These are phyloP conservation scores for Lojkania enalia DNA, from an alignment of 2,329 filamentous ascomycete genomes.

Conservation along the genomic window DNA sequence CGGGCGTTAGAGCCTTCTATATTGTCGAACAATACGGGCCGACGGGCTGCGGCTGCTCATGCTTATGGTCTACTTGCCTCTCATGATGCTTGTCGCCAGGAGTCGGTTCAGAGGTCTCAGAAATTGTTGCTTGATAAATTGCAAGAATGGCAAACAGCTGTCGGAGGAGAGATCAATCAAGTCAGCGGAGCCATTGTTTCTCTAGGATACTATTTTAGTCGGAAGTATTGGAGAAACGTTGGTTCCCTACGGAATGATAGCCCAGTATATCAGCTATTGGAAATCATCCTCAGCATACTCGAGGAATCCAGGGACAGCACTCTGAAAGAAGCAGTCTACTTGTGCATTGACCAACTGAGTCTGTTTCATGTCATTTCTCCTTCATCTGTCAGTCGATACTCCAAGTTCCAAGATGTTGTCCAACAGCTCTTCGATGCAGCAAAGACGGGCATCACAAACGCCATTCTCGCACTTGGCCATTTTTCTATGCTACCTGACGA, in stretches of 20 bases:
- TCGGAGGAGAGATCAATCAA: slow-evolving; percentile 62
- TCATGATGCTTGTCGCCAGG: slow-evolving; percentile 54
- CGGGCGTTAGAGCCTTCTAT: slow-evolving; percentile 62
- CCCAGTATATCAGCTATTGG: slow-evolving; percentile 48
- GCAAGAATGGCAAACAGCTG: slow-evolving; percentile 59
- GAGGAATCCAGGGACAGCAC: slow-evolving; percentile 57
- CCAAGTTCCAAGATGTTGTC: slow-evolving; percentile 55
- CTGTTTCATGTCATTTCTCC: slow-evolving; percentile 60
- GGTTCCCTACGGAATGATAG: slow-evolving; percentile 35
- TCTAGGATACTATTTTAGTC: slow-evolving; percentile 61
- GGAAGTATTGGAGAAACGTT: slow-evolving; percentile 56
- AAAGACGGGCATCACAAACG: slow-evolving; percentile 79
- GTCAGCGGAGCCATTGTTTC: slow-evolving; percentile 64
- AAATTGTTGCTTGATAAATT: slow-evolving; percentile 53
- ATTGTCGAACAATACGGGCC: slow-evolving; percentile 70
- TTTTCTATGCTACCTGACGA: slow-evolving; percentile 66
- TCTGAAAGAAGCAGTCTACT: slow-evolving; percentile 60
- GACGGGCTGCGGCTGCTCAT: slow-evolving; percentile 68
- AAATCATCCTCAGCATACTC: slow-evolving; percentile 56
- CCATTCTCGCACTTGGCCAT: slow-evolving; percentile 79
- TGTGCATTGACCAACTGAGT: slow-evolving; percentile 64
- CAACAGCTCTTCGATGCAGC: slow-evolving; percentile 68
- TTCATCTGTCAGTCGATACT: slow-evolving; percentile 39
- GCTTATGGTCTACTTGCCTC: slow-evolving; percentile 77
- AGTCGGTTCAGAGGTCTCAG: slow-evolving; percentile 50